Base-by-base conservation (phyloP, 495 filamentous ascomycete species). In the Podospora didyma region DNA sequence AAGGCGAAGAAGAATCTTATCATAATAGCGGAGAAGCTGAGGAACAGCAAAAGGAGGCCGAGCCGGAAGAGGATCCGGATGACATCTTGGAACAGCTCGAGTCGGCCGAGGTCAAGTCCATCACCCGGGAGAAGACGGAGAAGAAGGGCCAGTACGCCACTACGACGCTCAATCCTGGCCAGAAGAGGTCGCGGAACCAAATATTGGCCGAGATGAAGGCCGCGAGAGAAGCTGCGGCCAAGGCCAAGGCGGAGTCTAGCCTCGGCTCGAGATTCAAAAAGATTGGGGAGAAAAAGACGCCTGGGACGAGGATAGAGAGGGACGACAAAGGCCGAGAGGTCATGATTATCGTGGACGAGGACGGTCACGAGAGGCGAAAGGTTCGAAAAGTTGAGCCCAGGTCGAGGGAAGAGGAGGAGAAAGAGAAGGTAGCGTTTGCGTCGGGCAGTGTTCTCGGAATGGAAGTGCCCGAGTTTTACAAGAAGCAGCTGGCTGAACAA, bases 351-450 rank as follows among this genome's bases (percentile, higher is more conserved):
- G 83, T 89, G 7, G 92, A 96, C 66, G 87, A 89, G 45, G 81
- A 96, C 58, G 95, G 94, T 9, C 87, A 91, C 46, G 88, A 89
- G 57, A 94, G 95, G 69, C 81, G 89, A 58, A 97, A 96, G 71
- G 81, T 93, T 72, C 77, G 81, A 62, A 87, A 79, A 67, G 64
- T 69, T 28, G 77, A 77, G 52, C 52, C 62, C 22, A 55, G 57
- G 23, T 63, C 67, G 14, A 58, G 65, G 19, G 57, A 72, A 22
- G 58, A 70, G 22, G 53, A 75, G 28, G 65, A 77, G 46, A 75
- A 71, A 59, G 71, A 64, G 20, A 65, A 69, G n/a, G 77, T 76
- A 12, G 71, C 87, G 23, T 75, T 89, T 60, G 81, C 86, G 69
- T 85, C 87, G 5, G 84, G 85, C 52, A 85, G 85, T 54, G 86